Evolutionary conservation across 441 rosid species (phyloP), one percentile per base, ranked within the genome.

Genomic region (Corymbia citriodora): DNA sequence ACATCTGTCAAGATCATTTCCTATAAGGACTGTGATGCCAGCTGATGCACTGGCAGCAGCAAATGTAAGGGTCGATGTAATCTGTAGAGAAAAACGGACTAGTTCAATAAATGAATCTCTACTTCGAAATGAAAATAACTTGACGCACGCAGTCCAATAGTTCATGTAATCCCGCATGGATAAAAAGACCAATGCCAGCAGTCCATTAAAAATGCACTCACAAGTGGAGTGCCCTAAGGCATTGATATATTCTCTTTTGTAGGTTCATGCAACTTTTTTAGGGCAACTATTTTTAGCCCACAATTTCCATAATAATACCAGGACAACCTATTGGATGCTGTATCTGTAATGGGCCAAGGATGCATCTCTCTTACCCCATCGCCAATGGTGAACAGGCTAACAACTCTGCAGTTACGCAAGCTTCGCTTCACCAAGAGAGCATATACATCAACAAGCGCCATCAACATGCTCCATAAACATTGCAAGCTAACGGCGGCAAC

Each of bases 1-100:
- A 91, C 98, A 96, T 92, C 50, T 90, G 25, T 93, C 82, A 31
- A 95, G 95, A 92, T 97, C 99, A 87, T 92, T 95, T 92, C 93
- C 92, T 25, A 97, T 93, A 81, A 97, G 96, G 57, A 97, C 98
- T 8, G 98, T 97, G 91, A 97, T 95, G 49, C 99, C 99, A 57
- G 99, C 98, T 59, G 98, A 95, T 83, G 98, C 99, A 90, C 96
- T 93, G 29, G 98, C 99, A 88, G 98, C 98, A 48, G 98, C 98
- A 90, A 96, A 96, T 6, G 97, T 95, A 21, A 96, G 96, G 11
- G 98, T 96, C 31, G 97, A 95, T 87, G 96, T 95, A 91, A 97
- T 93, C 99, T 96, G 96, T 94, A 92, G 45, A 87, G 88, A 81
- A 52, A 88, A 61, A 90, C 49, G 29, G 57, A 55, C 49, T n/a